Evolutionary conservation across 208 protist species (phyloP).

Genomic region (Acanthamoeba sp.): DNA sequence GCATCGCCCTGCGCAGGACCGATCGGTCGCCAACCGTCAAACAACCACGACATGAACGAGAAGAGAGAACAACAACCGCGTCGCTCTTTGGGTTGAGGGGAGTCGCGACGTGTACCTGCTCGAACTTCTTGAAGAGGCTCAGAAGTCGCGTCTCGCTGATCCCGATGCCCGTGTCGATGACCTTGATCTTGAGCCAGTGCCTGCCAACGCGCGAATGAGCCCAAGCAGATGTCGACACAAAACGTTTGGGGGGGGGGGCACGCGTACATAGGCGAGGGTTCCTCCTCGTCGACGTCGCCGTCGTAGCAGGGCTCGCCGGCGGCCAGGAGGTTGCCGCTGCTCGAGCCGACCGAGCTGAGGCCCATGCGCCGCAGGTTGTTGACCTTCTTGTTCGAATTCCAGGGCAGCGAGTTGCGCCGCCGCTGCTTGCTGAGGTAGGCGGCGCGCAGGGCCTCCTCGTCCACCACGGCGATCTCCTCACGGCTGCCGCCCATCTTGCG

Average conservation of each 20-base stretch:
- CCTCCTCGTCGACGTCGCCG: not conserved
- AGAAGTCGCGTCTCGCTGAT: slow-evolving; percentile 51
- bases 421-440: not conserved
- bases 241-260: too few relatives aligned
- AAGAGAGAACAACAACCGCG: too few relatives aligned
- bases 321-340: not conserved
- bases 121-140: slow-evolving; percentile 57
- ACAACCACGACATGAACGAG: too few relatives aligned
- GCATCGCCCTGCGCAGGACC: slow-evolving; percentile 53
- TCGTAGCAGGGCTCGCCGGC: slow-evolving; percentile 1
- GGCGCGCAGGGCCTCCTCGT: slow-evolving; percentile 9
- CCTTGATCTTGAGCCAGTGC: slow-evolving; percentile 66
- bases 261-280: not conserved
- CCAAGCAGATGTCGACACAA: too few relatives aligned
- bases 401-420: slow-evolving; percentile 33
- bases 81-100: not conserved
- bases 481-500: not conserved
- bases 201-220: too few relatives aligned
- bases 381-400: not conserved
- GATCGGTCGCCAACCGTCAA: too few relatives aligned
- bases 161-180: slow-evolving; percentile 59
- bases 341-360: not conserved
- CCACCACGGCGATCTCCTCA: not conserved
- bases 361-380: slow-evolving; percentile 7
- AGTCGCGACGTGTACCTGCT: not conserved